Conservation (phyloP, 179 eudicot species). For the Patellifolia procumbens region DNA sequence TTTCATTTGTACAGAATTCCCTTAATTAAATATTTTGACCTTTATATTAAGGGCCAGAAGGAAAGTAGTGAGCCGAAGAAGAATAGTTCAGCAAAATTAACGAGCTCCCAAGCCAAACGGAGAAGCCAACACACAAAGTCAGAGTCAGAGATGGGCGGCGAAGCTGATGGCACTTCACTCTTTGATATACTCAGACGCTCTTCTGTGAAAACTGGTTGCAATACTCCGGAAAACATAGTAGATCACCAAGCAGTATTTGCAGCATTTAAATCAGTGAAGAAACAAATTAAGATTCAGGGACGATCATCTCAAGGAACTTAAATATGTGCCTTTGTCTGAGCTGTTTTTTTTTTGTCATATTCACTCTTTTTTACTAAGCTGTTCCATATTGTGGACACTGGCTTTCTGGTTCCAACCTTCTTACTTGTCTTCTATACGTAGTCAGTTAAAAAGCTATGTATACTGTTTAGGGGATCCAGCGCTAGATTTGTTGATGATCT, state of each 20-base stretch:
- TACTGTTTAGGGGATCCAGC: too few species aligned
- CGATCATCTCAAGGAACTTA: conserved; percentile 17
- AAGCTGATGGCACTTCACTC: conserved; percentile 45
- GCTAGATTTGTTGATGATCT: too few species aligned
- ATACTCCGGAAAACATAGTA: conserved; percentile 37
- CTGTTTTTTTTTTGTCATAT: not conserved
- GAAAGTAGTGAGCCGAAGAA: conserved; percentile 46
- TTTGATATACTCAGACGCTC: conserved; percentile 65
- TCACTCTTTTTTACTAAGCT: too few species aligned
- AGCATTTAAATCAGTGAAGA: conserved; percentile 68
- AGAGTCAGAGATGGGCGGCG: conserved; percentile 32
- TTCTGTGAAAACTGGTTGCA: conserved; percentile 42
- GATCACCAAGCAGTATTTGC: conserved; percentile 65
- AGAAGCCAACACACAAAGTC: conserved; percentile 44
- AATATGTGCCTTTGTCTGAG: not conserved
- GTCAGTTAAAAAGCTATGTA: too few species aligned
- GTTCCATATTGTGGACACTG: too few species aligned
- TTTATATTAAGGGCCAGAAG: conserved; percentile 37
- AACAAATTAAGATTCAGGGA: conserved; percentile 46
- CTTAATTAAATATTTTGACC: not conserved
- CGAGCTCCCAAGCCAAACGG: conserved; percentile 58
- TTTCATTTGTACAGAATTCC: too few species aligned
- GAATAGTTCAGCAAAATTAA: conserved; percentile 53
- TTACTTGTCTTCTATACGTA: too few species aligned
- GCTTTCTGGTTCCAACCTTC: too few species aligned